A percentile compares a stretch with the other conserved stretches of the same genome.
phyloP scores from a whole-genome alignment of 164 flowering plant genomes.

The Piper betle region DNA sequence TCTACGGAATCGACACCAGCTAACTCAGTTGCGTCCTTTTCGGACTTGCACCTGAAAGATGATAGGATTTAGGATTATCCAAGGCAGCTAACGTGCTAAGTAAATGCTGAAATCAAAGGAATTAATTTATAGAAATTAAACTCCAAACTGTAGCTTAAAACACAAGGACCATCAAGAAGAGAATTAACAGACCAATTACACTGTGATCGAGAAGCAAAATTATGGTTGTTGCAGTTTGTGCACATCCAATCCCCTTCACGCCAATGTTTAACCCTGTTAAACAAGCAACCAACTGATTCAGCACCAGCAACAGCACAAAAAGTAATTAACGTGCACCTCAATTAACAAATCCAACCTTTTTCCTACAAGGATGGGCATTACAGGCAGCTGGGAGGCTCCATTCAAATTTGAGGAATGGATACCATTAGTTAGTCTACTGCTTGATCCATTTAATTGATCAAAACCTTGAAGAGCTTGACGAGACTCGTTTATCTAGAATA shows the following conservation, averaged over 20 bases:
- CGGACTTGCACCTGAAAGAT: slow-evolving; percentile 51
- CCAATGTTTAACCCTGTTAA: slow-evolving; percentile 79
- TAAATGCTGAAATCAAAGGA: not conserved
- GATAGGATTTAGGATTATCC: not conserved
- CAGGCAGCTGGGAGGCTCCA: slow-evolving; percentile 29
- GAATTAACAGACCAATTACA: slow-evolving; percentile 60
- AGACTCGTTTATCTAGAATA: slow-evolving; percentile 26
- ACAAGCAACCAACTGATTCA: no score
- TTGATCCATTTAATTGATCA: slow-evolving; percentile 24
- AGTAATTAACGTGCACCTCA: not conserved
- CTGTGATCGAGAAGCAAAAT: slow-evolving; percentile 75
- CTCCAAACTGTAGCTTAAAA: not conserved
- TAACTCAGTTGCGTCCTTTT: slow-evolving; percentile 32
- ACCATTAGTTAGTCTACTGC: slow-evolving; percentile 22
- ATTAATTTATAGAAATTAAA: not conserved
- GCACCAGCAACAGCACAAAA: not conserved
- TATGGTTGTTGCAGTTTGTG: slow-evolving; percentile 82
- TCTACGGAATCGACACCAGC: slow-evolving; percentile 35
- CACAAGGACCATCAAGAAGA: not conserved
- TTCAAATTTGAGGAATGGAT: slow-evolving; percentile 24
- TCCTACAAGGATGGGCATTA: slow-evolving; percentile 51
- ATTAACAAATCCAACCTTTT: slow-evolving; percentile 44
- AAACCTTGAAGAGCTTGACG: slow-evolving; percentile 29
- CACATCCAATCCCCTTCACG: slow-evolving; percentile 99
- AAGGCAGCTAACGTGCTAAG: not conserved